A percentile compares a stretch with the other conserved stretches of the same genome.
phyloP scores from a whole-genome alignment of 108 stramenopile genomes.

The Ochromonas danica region DNA sequence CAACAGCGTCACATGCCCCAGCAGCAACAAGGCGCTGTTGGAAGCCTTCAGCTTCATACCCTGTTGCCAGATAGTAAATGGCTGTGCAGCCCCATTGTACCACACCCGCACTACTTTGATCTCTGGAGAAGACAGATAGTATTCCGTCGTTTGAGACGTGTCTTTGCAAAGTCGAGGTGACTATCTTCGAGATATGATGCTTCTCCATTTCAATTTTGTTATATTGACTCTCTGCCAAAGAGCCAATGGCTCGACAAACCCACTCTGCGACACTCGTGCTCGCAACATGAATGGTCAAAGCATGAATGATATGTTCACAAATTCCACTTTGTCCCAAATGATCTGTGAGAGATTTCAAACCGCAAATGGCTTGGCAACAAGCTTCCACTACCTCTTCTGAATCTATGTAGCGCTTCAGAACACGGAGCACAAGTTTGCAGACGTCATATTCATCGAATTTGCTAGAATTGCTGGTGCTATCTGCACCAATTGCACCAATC shows the following conservation, averaged over 20 bases:
- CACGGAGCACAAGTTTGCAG: not conserved
- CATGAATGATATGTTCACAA: not conserved
- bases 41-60: not conserved
- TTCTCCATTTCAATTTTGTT: slow-evolving; percentile 1
- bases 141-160: not conserved
- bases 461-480: not conserved
- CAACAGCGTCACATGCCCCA: slow-evolving; percentile 31
- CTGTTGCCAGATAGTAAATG: not conserved
- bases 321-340: not conserved
- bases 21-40: not conserved
- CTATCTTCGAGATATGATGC: not conserved
- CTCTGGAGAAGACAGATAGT: not conserved
- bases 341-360: not conserved
- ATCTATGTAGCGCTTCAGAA: not conserved
- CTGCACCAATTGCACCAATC: not conserved
- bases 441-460: not conserved
- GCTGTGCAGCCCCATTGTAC: slow-evolving; percentile 18
- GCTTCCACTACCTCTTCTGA: not conserved
- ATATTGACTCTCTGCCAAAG: not conserved
- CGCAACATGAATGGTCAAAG: not conserved
- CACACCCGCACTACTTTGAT: slow-evolving; percentile 1
- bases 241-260: not conserved
- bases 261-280: not conserved
- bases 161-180: not conserved
- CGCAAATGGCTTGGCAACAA: slow-evolving; percentile 6